These are phyloP conservation scores for Penicillium steckii DNA, from an alignment of 495 filamentous ascomycete genomes.

Conservation along the genomic window DNA sequence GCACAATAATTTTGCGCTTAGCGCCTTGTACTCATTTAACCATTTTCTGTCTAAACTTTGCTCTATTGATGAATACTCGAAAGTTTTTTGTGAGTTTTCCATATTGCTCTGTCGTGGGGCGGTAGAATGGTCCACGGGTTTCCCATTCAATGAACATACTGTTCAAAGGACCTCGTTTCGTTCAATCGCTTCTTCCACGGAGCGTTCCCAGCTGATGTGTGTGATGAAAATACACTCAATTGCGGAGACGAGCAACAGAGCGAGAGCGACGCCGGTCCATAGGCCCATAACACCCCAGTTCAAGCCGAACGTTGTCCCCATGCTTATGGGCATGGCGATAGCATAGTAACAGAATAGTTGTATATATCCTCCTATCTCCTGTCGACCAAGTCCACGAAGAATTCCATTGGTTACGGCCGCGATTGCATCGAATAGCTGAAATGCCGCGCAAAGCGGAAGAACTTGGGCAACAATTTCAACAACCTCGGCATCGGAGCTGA, in stretches of 20 bases:
- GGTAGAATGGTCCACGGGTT: too few relatives aligned
- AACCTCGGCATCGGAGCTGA: conserved; percentile 79
- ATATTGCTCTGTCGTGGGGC: too few relatives aligned
- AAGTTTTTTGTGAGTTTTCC: background rate
- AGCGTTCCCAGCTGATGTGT: conserved; percentile 67
- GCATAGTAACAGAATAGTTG: conserved; percentile 83
- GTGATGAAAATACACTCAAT: conserved; percentile 68
- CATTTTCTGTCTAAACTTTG: too few relatives aligned
- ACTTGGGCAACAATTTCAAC: conserved; percentile 68
- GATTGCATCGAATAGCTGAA: conserved; percentile 84
- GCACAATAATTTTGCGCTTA: too few relatives aligned
- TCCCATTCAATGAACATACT: background rate
- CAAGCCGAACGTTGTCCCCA: conserved; percentile 69
- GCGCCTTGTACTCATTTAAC: too few relatives aligned
- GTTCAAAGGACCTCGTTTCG: conserved; percentile 63
- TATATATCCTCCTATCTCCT: conserved; percentile 85
- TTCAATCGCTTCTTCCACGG: conserved; percentile 67
- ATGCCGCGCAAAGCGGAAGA: conserved; percentile 77
- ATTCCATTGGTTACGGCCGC: conserved; percentile 78
- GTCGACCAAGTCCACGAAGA: conserved; percentile 78
- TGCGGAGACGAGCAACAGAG: conserved; percentile 59
- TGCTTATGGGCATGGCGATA: conserved; percentile 80
- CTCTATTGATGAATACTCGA: too few relatives aligned
- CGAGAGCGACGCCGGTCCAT: conserved; percentile 78
- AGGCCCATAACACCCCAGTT: conserved; percentile 73